Conservation (phyloP, 768 basidiomycete species). For the Xanthoconium purpureum region DNA sequence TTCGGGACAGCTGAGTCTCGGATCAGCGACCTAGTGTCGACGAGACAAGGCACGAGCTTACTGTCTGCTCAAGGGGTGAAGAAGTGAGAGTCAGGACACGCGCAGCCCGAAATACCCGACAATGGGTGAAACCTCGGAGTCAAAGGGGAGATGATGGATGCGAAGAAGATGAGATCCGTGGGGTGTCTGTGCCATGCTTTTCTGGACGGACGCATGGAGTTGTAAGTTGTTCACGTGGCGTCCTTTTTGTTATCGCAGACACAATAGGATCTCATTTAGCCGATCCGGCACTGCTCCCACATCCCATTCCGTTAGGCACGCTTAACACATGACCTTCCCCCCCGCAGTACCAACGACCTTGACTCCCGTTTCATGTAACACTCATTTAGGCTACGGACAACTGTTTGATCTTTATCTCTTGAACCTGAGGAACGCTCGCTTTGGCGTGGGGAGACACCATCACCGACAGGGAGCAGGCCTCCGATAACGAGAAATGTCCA, state of each 20-base stretch:
- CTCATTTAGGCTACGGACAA: no score
- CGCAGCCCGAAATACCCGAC: neutral
- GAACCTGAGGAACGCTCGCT: no score
- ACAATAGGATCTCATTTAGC: slow-evolving; percentile 24
- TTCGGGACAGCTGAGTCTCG: neutral
- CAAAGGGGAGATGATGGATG: neutral
- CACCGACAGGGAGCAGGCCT: no score
- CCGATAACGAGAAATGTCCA: no score
- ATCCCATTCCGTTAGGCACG: neutral
- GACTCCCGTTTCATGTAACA: no score
- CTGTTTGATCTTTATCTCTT: no score
- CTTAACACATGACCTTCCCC: no score
- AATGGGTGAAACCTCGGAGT: neutral
- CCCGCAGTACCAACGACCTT: no score
- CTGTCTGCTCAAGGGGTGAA: neutral
- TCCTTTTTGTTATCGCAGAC: slow-evolving; percentile 19
- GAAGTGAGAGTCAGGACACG: neutral
- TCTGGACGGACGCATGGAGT: no score
- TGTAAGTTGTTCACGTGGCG: slow-evolving; percentile 15
- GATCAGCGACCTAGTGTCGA: slow-evolving; percentile 6
- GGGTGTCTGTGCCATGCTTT: slow-evolving; percentile 14
- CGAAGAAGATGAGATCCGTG: neutral
- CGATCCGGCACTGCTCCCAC: neutral
- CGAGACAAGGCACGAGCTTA: neutral
- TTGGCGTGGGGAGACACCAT: no score